phyloP scores from a whole-genome alignment of 179 eudicot species.

The Camellia oleifera region DNA sequence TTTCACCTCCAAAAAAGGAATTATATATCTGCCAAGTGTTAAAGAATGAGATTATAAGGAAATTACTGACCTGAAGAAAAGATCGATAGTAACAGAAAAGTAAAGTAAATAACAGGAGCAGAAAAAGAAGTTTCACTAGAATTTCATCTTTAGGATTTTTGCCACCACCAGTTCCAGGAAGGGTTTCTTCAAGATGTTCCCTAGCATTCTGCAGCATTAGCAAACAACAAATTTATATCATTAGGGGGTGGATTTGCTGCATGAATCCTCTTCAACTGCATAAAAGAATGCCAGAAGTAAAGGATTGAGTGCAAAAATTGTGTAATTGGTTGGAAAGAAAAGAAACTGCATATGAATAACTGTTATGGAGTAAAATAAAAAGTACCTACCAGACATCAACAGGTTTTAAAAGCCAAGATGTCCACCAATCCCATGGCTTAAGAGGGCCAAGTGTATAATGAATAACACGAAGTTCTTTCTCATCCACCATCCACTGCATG shows the following conservation, averaged over 20 bases:
- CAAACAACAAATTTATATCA: not conserved
- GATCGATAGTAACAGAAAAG: slow-evolving; percentile 59
- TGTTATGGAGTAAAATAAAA: not conserved
- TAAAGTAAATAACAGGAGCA: slow-evolving; percentile 66
- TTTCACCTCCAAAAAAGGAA: slow-evolving; percentile 22
- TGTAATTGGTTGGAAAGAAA: not conserved
- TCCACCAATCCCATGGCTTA: slow-evolving; percentile 99
- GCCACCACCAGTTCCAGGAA: slow-evolving; percentile 94
- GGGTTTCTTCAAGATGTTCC: slow-evolving; percentile 63
- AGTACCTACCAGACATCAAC: slow-evolving; percentile 98
- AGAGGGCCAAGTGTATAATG: slow-evolving; percentile 98
- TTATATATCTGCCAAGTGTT: not conserved
- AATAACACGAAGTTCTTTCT: slow-evolving; percentile 81
- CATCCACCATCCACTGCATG: slow-evolving; percentile 98
- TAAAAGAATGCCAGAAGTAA: not conserved
- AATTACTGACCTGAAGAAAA: slow-evolving; percentile 65
- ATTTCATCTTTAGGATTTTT: slow-evolving; percentile 62
- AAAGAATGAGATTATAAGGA: not conserved
- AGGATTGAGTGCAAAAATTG: not conserved
- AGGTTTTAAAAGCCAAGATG: slow-evolving; percentile 96
- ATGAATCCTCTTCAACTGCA: not conserved
- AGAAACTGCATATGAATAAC: not conserved
- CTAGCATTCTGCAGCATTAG: slow-evolving; percentile 64
- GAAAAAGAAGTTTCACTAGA: slow-evolving; percentile 63
- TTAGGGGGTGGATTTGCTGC: not conserved